Evolutionary conservation across 345 rosid species (phyloP), one percentile per base, ranked within the genome.

Genomic region (Atalantia buxifolia): DNA sequence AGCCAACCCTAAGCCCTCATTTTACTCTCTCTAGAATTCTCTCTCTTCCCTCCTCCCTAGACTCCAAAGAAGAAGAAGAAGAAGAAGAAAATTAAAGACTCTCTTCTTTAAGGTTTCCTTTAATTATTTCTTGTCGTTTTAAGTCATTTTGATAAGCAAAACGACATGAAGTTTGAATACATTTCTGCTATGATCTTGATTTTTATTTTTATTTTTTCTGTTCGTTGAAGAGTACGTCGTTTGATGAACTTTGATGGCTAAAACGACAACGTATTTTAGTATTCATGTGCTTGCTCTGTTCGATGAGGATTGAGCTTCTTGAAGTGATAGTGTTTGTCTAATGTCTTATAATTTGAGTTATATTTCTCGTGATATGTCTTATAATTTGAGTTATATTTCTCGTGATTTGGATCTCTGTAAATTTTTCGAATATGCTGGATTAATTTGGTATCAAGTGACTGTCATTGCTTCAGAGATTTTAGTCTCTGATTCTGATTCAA

Each of bases 21-120:
- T 31, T 83, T 45, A 13, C 78, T 79, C 63, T 62, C 74, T 65
- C 77, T 62, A 35, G 28, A 72, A 12, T 21, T 56, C 21, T 33
- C 50, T 45, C 50, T 13, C 16, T 4, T 12, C 50, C 50, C 50
- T 0, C 18, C 50, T 1, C 50, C 18, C 50, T 10, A 45, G 50
- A 45, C 13, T 45, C 50, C 16, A 45, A 45, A 45, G 50, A 12
- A 42, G 50, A 42, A 42, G 50, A 42, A 40, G 48, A 42, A 42
- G 14, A 10, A 35, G 36, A 35, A 35, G 36, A 42, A 68, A 69
- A 1, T 9, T 50, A 33, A 28, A 28, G 62, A 71, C 55, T 75
- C 61, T 64, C 48, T 76, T 77, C 60, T 25, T 48, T 9, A 9
- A 64, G 78, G 66, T 72, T 33, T 45, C 22, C n/a, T 45, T 45